Evolutionary conservation across 768 basidiomycete species (phyloP).

Genomic region (Coprinopsis strossmayeri): DNA sequence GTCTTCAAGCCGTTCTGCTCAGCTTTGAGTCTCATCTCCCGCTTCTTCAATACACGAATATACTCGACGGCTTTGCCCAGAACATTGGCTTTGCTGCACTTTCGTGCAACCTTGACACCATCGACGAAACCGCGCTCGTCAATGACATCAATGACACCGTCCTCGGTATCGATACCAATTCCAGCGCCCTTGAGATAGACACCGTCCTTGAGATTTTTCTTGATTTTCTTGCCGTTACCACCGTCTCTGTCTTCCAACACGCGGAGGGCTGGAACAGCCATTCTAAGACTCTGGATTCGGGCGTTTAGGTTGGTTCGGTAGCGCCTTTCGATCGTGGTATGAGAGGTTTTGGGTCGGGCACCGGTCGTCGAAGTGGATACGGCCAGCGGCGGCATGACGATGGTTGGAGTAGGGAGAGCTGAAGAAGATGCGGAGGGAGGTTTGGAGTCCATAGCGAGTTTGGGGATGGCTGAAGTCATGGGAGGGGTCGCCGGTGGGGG

Average conservation of each 20-base stretch:
- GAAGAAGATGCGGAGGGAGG: slow-evolving; percentile 13
- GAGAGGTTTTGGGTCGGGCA: slow-evolving; percentile 72
- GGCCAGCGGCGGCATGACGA: slow-evolving; percentile 3
- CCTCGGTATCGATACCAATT: slow-evolving; percentile 24
- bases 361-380: slow-evolving; percentile 14
- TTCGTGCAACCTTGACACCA: slow-evolving; percentile 87
- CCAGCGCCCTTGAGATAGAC: slow-evolving; percentile 31
- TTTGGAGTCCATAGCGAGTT: slow-evolving; percentile 15
- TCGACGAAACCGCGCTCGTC: slow-evolving; percentile 85
- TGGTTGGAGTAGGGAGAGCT: slow-evolving; percentile 7
- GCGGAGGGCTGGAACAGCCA: slow-evolving; percentile 78
- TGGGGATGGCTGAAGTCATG: slow-evolving; percentile 13
- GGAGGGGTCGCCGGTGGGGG: slow-evolving; percentile 35
- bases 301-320: slow-evolving; percentile 88
- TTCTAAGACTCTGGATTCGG: slow-evolving; percentile 73
- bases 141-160: slow-evolving; percentile 46
- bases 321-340: slow-evolving; percentile 84
- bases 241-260: slow-evolving; percentile 61
- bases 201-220: slow-evolving; percentile 37
- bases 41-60: slow-evolving; percentile 79
- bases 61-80: slow-evolving; percentile 89
- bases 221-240: slow-evolving; percentile 37
- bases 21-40: slow-evolving; percentile 62
- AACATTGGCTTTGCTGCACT: slow-evolving; percentile 87
- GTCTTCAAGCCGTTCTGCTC: slow-evolving; percentile 73